Evolutionary conservation across 2,329 filamentous ascomycete genomes (phyloP), one percentile per base, ranked within the genome.

Genomic region (Ophiostoma piceae): DNA sequence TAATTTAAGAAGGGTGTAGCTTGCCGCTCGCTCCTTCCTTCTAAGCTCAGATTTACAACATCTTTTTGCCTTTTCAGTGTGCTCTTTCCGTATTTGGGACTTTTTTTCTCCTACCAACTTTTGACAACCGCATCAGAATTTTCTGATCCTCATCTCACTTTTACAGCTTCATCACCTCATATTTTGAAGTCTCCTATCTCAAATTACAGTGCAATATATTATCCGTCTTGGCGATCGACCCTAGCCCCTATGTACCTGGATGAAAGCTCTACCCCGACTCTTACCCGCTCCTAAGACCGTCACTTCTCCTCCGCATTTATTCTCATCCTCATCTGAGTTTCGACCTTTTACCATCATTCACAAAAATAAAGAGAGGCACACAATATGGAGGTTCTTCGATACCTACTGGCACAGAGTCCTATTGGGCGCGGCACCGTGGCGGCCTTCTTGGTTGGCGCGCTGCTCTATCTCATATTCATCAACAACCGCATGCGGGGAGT

Each of bases 401-500:
- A 11, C 35, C 8, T 39, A 6, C 19, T 65, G 62, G 62, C 35
- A 7, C 35, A 22, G 60, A 64, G 32, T 19, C 35, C 35, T 19
- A 14, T 65, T 22, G 19, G 35, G 62, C 26, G 57, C 57, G 19
- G 32, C 32, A 26, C 35, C 3, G 62, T 39, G 19, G 32, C 32
- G 19, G 19, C 62, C 7, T 19, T 65, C n/a, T n/a, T 22, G 12
- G 19, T 22, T 12, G 35, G 60, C 32, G 4, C 39, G 9, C 11
- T 71, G n/a, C 70, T 71, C 8, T 76, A 76, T 64, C 72, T 76
- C 14, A 19, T 66, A 26, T 67, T 77, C 32, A 74, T 80, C 26
- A 79, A 80, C 71, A 72, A 70, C 29, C 71, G 75, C 7, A 73
- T 80, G 72, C 77, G 74, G 37, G 70, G 73, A 65, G 76, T 76